Conservation (phyloP, 78 protist species). For the Goniomonas avonlea region DNA sequence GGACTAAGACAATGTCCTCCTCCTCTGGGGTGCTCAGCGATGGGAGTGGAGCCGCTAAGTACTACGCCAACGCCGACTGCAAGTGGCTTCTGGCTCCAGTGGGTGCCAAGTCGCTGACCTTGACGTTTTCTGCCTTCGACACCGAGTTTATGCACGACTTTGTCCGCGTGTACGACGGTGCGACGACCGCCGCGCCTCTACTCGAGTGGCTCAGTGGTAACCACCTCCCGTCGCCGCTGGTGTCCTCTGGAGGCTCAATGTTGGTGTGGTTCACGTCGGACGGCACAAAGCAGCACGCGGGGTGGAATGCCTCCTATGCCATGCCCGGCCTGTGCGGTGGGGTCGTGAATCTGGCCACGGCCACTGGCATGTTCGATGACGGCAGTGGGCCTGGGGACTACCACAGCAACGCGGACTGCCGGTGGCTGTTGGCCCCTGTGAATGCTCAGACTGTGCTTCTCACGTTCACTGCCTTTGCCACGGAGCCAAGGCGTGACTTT, state of each 20-base stretch:
- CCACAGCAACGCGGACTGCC: not conserved
- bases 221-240: no score
- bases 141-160: not conserved
- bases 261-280: no score
- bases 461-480: not conserved
- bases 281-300: no score
- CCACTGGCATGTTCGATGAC: no score
- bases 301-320: no score
- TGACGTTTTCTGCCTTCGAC: not conserved
- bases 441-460: not conserved
- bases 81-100: not conserved
- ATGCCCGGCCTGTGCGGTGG: no score
- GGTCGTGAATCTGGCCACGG: no score
- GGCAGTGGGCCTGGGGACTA: not conserved
- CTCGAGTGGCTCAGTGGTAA: no score
- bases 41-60: not conserved
- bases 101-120: not conserved
- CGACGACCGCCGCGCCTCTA: no score
- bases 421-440: not conserved
- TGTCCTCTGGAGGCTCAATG: no score
- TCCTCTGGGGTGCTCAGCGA: no score
- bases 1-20: no score
- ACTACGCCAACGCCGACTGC: not conserved
- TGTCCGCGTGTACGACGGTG: not conserved
- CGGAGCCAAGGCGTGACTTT: not conserved